Evolutionary conservation across 805 yeast genomes (phyloP).

Genomic region (Candida awuae): DNA sequence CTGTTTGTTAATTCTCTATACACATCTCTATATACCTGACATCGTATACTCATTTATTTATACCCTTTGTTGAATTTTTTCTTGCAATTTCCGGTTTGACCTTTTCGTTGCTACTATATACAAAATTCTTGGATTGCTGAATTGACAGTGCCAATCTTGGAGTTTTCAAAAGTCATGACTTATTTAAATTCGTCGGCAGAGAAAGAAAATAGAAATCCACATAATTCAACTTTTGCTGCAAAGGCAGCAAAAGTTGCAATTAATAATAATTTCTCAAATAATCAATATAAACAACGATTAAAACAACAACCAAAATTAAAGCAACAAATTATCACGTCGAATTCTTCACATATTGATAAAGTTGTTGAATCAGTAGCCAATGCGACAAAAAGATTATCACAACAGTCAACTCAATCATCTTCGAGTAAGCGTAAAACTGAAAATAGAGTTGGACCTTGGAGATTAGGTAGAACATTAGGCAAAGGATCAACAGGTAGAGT

Average conservation of each 20-base stretch:
- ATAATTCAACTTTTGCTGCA: constrained; percentile 20
- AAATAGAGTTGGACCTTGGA: constrained; percentile 70
- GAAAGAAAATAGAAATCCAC: constrained; percentile 9
- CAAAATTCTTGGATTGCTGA: too few species aligned
- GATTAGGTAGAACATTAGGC: constrained; percentile 68
- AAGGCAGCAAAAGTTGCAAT: constrained; percentile 21
- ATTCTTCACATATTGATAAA: constrained; percentile 30
- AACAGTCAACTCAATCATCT: constrained; percentile 33
- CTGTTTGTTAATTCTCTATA: too few species aligned
- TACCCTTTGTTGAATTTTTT: too few species aligned
- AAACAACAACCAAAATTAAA: constrained; percentile 9
- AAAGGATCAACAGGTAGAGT: constrained; percentile 82
- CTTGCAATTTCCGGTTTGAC: too few species aligned
- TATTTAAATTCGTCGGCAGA: too few species aligned
- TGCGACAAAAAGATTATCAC: constrained; percentile 31
- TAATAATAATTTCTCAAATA: background rate
- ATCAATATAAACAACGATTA: constrained; percentile 1
- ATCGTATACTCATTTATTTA: too few species aligned
- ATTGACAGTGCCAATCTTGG: too few species aligned
- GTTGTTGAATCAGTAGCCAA: constrained; percentile 31
- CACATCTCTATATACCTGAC: too few species aligned
- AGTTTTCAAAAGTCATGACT: background rate
- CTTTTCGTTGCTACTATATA: too few species aligned
- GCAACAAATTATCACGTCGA: background rate
- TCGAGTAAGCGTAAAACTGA: constrained; percentile 29